Percentiles rank a stretch among this genome's conserved stretches.
Conservation (phyloP, 768 basidiomycete species). For the Serendipita indica region DNA sequence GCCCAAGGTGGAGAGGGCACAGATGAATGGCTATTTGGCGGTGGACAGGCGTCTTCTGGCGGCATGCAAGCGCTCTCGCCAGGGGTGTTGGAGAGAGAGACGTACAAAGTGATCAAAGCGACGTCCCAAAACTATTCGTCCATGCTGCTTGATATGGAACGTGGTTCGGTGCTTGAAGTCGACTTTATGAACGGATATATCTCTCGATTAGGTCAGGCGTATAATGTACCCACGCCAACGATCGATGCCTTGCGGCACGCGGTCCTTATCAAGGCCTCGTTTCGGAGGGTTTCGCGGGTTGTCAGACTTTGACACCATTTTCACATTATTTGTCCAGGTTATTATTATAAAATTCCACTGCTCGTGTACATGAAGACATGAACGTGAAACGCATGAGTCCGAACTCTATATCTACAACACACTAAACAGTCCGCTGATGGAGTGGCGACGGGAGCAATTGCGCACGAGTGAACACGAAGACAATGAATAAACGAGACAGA, state of each 20-base stretch:
- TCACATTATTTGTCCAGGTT: background rate
- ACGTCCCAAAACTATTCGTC: slow-evolving; percentile 64
- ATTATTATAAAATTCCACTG: background rate
- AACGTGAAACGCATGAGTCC: no score
- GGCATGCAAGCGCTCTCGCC: slow-evolving; percentile 26
- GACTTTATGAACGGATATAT: slow-evolving; percentile 76
- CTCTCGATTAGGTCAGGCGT: slow-evolving; percentile 39
- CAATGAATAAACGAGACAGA: no score
- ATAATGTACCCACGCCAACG: slow-evolving; percentile 43
- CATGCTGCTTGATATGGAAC: slow-evolving; percentile 59
- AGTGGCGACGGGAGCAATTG: no score
- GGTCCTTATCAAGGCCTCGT: background rate
- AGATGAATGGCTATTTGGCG: slow-evolving; percentile 28
- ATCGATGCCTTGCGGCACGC: slow-evolving; percentile 20
- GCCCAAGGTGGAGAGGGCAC: slow-evolving; percentile 15
- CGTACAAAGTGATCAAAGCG: slow-evolving; percentile 37
- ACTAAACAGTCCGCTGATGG: no score
- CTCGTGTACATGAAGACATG: no score
- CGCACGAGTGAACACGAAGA: no score
- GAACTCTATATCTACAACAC: no score
- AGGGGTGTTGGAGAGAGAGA: slow-evolving; percentile 37
- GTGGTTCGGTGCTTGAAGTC: slow-evolving; percentile 56
- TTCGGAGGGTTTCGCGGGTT: background rate
- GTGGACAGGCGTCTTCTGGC: slow-evolving; percentile 23
- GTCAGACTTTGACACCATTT: background rate